phyloP scores from a whole-genome alignment of 768 basidiomycete genomes.

The Hericium erinaceus region DNA sequence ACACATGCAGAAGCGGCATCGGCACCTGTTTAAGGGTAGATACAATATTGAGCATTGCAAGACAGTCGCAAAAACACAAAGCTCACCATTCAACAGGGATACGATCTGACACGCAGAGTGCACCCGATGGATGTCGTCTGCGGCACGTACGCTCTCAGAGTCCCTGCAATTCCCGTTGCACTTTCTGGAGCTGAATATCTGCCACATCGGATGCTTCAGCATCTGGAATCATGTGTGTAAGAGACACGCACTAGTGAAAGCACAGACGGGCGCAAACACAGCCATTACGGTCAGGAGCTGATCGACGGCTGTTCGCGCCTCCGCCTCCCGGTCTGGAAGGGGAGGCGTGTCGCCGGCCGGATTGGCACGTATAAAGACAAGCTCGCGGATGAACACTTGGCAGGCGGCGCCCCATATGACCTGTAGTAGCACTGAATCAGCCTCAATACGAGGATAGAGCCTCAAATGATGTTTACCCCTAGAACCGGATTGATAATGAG shows the following conservation, averaged over 20 bases:
- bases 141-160: too few relatives aligned
- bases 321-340: constrained; percentile 4
- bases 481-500: not conserved
- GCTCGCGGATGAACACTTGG: constrained; percentile 11
- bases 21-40: too few relatives aligned
- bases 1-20: too few relatives aligned
- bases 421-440: not conserved
- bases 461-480: not conserved
- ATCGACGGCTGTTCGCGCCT: constrained; percentile 7
- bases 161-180: constrained; percentile 6
- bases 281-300: constrained; percentile 8
- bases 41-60: too few relatives aligned
- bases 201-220: not conserved
- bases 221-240: not conserved
- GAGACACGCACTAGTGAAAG: constrained; percentile 9
- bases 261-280: constrained; percentile 1
- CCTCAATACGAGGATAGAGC: not conserved
- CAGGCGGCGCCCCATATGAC: constrained; percentile 10
- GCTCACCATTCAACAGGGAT: too few relatives aligned
- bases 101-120: too few relatives aligned
- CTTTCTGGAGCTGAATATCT: constrained; percentile 8
- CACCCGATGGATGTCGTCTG: too few relatives aligned
- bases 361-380: constrained; percentile 6
- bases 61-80: too few relatives aligned
- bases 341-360: constrained; percentile 1